A percentile compares a stretch with the other conserved stretches of the same genome.
Conservation (phyloP, 2,329 filamentous ascomycete genomes). For the Simplicillium sp. region DNA sequence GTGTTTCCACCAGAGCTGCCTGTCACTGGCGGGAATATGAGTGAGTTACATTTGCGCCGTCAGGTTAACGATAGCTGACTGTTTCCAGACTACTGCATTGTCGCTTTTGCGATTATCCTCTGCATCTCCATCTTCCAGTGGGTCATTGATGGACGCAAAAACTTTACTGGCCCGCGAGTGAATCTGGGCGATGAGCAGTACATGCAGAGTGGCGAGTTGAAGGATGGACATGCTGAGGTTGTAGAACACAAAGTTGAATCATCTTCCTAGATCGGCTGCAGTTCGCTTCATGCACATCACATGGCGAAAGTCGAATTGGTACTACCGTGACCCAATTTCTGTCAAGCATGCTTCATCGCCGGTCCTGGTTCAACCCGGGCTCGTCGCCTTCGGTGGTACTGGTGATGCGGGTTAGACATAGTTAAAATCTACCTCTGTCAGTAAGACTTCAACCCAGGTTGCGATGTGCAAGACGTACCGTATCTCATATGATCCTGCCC, state of each 20-base stretch:
- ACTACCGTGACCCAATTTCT: too few species aligned
- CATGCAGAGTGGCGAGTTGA: too few species aligned
- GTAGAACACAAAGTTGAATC: not conserved
- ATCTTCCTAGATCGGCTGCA: too few species aligned
- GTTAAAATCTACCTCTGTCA: constrained; percentile 23
- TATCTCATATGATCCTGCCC: constrained; percentile 96
- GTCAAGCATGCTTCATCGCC: too few species aligned
- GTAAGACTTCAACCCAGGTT: not conserved
- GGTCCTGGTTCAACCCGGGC: too few species aligned
- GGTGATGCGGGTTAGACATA: too few species aligned
- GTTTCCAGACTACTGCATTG: constrained; percentile 29
- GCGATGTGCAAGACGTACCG: constrained; percentile 41
- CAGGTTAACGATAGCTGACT: not conserved
- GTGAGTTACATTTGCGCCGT: constrained; percentile 5
- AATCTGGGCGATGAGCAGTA: constrained; percentile 5
- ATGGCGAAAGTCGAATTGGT: too few species aligned
- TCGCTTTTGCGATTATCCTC: constrained; percentile 35
- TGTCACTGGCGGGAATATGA: constrained; percentile 60
- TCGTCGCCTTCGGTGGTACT: too few species aligned
- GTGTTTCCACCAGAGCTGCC: constrained; percentile 62
- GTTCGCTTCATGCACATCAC: too few species aligned
- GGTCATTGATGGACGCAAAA: constrained; percentile 35
- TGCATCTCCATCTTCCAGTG: constrained; percentile 30
- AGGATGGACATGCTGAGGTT: too few species aligned
- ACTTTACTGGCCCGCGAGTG: constrained; percentile 25